Evolutionary conservation across 140 eudicot genomes (phyloP).

Genomic region (Bidens hawaiensis): DNA sequence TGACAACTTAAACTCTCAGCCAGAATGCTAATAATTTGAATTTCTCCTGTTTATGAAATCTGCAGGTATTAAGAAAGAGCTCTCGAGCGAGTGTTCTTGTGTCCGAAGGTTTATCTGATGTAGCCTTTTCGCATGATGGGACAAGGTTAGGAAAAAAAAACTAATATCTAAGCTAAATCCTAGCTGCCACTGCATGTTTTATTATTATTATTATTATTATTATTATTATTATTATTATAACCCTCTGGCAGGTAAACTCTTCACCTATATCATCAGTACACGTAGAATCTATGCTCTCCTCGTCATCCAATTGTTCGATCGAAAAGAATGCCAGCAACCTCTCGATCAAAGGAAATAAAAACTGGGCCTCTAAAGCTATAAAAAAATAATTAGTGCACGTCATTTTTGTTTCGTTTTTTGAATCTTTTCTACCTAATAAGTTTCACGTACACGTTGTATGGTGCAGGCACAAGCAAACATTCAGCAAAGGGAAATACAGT

Average conservation of each 20-base stretch:
- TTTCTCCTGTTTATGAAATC: constrained; percentile 11
- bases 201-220: too few relatives aligned
- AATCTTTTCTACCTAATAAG: background rate
- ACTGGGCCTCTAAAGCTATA: constrained; percentile 61
- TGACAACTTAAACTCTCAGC: too few relatives aligned
- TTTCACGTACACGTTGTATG: background rate
- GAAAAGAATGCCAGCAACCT: too few relatives aligned
- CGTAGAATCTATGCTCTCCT: constrained; percentile 59
- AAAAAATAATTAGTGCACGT: background rate
- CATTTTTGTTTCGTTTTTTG: constrained; percentile 11
- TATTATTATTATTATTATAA: too few relatives aligned
- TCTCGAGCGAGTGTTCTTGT: constrained; percentile 45
- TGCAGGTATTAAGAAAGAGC: constrained; percentile 67
- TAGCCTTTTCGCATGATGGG: constrained; percentile 54
- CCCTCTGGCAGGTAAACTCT: constrained; percentile 36
- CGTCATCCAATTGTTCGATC: too few relatives aligned
- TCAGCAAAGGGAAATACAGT: background rate
- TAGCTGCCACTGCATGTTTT: too few relatives aligned
- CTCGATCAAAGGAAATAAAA: too few relatives aligned
- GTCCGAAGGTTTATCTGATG: constrained; percentile 66
- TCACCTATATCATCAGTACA: constrained; percentile 58
- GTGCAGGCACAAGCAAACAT: constrained; percentile 82
- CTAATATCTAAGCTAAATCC: too few relatives aligned
- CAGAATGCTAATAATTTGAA: background rate
- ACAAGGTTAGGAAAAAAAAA: too few relatives aligned